Evolutionary conservation across 768 basidiomycete genomes (phyloP), one percentile per base, ranked within the genome.

Genomic region (Hygrophorus russula): DNA sequence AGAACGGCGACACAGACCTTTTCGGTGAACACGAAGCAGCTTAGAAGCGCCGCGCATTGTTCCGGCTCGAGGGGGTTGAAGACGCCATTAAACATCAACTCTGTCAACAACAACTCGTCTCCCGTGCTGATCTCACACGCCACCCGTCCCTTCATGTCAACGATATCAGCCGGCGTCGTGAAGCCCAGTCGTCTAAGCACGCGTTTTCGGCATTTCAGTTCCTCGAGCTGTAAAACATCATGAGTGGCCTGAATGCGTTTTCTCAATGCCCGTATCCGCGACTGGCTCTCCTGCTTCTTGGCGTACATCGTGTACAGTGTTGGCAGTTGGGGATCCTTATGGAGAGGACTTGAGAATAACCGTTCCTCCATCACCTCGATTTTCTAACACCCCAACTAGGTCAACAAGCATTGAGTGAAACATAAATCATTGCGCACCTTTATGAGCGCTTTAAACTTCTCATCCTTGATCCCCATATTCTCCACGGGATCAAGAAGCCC

Each of bases 101-200:
- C 96, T 1, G 96, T 99, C 49, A 99, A 71, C 28, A 99, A 70
- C 41, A 99, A 65, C 64, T 99, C 96, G 56, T 99, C 96, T 5
- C 96, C 96, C 2, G 92, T 82, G 57, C 87, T 91, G 62, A 99
- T 98, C 64, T 99, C 96, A 59, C 96, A 99, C 13, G 96, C 96
- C 1, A 99, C 94, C 31, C 96, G 73, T 0, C 96, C 96, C 66
- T 99, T 99, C 74, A 92, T 80, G 58, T 98, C 96, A 15, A 98
- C 90, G 46, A 98, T 96, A 60, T 98, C 94, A 0, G 82, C 75
- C 8, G 79, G 59, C 11, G 75, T 82, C 2, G 91, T 93, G 68
- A 98, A 98, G 0, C 84, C 93, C 5, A 99, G 66, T 28, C 96
- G 76, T 29, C 96, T 76, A 19, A 98, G 71, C 0, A 96, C 93